A percentile compares a stretch with the other conserved stretches of the same genome.
Evolutionary conservation across 257 asterid species (phyloP).

Genomic region (Schizonepeta tenuifolia): DNA sequence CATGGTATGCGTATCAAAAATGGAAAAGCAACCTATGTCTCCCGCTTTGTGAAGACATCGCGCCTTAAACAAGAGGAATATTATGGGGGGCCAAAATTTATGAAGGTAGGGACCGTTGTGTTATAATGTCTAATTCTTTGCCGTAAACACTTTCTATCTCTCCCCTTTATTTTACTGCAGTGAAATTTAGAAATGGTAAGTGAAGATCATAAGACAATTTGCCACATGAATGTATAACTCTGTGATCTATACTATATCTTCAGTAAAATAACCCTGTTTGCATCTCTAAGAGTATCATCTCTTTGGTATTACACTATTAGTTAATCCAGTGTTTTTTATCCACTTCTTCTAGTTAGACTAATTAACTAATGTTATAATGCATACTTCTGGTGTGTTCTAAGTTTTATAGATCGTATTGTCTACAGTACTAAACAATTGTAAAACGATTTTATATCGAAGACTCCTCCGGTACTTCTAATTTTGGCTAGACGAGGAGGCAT

Average conservation of each 20-base stretch:
- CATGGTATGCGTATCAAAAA: slow-evolving; percentile 93
- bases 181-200: background rate
- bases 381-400: background rate
- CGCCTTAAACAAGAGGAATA: slow-evolving; percentile 86
- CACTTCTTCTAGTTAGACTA: slow-evolving; percentile 3
- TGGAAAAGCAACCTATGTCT: slow-evolving; percentile 92
- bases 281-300: background rate
- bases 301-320: background rate
- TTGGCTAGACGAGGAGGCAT: background rate
- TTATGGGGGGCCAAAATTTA: slow-evolving; percentile 78
- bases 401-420: background rate
- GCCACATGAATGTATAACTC: background rate
- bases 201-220: background rate
- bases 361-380: background rate
- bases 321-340: background rate
- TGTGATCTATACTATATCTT: slow-evolving; percentile 9
- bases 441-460: background rate
- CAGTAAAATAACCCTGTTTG: background rate
- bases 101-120: slow-evolving; percentile 61
- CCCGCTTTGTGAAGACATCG: slow-evolving; percentile 92
- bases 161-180: background rate
- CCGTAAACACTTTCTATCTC: background rate
- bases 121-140: slow-evolving; percentile 13
- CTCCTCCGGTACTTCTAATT: background rate
- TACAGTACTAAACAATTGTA: background rate